Evolutionary conservation across 1,284 basidiomycete genomes (phyloP).

Genomic region (Austropuccinia psidii): DNA sequence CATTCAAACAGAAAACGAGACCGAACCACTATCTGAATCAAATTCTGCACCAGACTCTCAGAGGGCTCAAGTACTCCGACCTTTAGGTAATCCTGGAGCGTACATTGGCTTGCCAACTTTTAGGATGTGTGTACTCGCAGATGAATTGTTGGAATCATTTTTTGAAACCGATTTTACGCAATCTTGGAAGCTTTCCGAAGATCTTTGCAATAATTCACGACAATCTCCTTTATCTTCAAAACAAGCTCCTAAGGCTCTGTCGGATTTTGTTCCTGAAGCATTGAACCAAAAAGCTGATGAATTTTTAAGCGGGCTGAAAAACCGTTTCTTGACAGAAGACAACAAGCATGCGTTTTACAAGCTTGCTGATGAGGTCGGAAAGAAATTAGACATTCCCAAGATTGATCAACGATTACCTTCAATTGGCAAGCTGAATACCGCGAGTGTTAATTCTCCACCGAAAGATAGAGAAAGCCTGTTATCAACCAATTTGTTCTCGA

Average conservation of each 20-base stretch:
- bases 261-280: constrained; percentile 22
- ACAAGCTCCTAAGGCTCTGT: constrained; percentile 15
- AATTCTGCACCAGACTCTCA: neutral
- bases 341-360: constrained; percentile 77
- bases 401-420: constrained; percentile 50
- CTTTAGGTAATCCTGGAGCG: constrained; percentile 42
- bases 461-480: constrained; percentile 79
- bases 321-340: constrained; percentile 73
- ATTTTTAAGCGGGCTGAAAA: constrained; percentile 56
- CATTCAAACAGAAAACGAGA: neutral
- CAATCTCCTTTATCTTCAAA: constrained; percentile 49
- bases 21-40: neutral
- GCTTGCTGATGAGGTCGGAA: constrained; percentile 84
- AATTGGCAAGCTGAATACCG: constrained; percentile 69
- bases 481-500: constrained; percentile 43
- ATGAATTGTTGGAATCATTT: constrained; percentile 87
- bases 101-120: constrained; percentile 58
- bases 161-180: constrained; percentile 79
- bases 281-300: constrained; percentile 45
- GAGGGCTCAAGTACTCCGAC: constrained; percentile 1
- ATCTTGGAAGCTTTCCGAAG: constrained; percentile 73
- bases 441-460: constrained; percentile 62
- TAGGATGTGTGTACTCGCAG: constrained; percentile 92
- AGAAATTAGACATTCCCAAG: constrained; percentile 65
- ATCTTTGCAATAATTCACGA: constrained; percentile 51